Conservation (phyloP, 345 rosid species). For the Hevea brasiliensis region DNA sequence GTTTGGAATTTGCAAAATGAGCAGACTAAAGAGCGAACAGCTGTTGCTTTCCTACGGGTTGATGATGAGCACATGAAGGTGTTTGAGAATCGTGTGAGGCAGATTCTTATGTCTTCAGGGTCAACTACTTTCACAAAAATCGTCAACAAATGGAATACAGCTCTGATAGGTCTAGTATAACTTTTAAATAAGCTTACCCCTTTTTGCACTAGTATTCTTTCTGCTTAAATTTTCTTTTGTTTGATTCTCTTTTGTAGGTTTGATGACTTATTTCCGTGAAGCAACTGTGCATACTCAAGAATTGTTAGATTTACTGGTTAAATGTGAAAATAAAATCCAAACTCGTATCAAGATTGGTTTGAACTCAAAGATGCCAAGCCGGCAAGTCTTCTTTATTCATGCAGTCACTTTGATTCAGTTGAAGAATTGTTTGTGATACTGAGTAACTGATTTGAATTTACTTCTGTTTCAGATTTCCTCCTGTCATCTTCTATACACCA, state of each 20-base stretch:
- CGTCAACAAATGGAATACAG: constrained; percentile 99
- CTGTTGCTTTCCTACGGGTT: constrained; percentile 93
- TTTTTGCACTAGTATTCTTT: constrained; percentile 8
- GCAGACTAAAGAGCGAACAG: constrained; percentile 98
- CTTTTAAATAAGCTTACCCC: not conserved
- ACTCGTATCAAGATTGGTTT: constrained; percentile 97
- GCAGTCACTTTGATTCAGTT: not conserved
- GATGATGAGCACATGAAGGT: constrained; percentile 99
- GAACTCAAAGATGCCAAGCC: constrained; percentile 98
- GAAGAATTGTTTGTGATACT: not conserved
- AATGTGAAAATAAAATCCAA: constrained; percentile 98
- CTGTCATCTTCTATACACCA: constrained; percentile 97
- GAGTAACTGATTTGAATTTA: not conserved
- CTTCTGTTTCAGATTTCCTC: constrained; percentile 73
- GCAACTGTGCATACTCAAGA: constrained; percentile 99
- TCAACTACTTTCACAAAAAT: constrained; percentile 98
- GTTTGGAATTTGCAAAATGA: constrained; percentile 99
- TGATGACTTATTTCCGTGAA: constrained; percentile 99
- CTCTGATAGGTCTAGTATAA: constrained; percentile 67
- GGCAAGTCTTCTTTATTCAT: constrained; percentile 42
- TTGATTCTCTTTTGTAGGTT: constrained; percentile 45
- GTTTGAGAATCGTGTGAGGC: constrained; percentile 98
- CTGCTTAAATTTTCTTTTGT: constrained; percentile 2
- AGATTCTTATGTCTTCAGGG: constrained; percentile 99
- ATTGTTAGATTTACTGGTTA: constrained; percentile 92